These are phyloP conservation scores for Penstemon davidsonii DNA, from an alignment of 257 asterid species.

Conservation along the genomic window DNA sequence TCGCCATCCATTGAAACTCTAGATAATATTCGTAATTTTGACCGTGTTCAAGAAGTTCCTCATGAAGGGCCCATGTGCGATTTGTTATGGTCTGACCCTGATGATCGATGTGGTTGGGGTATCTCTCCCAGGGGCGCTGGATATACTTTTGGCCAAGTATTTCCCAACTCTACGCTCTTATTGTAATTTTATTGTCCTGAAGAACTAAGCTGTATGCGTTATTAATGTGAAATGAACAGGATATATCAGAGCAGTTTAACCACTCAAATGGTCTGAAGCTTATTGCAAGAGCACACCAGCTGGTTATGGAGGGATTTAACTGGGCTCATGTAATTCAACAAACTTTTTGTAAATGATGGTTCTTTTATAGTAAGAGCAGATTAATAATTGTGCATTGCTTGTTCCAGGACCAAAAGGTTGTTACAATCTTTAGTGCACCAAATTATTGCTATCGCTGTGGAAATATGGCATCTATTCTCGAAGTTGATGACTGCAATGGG, in stretches of 20 bases:
- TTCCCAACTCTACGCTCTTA: slow-evolving; percentile 15
- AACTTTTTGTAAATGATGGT: slow-evolving; percentile 9
- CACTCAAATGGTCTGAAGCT: slow-evolving; percentile 41
- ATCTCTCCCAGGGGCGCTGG: too few species aligned
- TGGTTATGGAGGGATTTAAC: slow-evolving; percentile 88
- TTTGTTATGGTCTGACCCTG: slow-evolving; percentile 61
- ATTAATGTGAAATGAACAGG: slow-evolving; percentile 47
- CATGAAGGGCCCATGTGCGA: slow-evolving; percentile 91
- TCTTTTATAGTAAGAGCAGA: not conserved
- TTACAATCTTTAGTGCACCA: slow-evolving; percentile 81
- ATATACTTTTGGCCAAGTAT: slow-evolving; percentile 19
- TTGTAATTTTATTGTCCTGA: slow-evolving; percentile 6
- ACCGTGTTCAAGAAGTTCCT: slow-evolving; percentile 90
- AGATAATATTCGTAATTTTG: slow-evolving; percentile 69
- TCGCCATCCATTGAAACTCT: slow-evolving; percentile 82
- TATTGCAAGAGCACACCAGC: slow-evolving; percentile 67
- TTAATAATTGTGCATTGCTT: slow-evolving; percentile 26
- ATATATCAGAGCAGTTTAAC: slow-evolving; percentile 82
- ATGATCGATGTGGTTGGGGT: too few species aligned
- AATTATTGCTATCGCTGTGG: slow-evolving; percentile 90
- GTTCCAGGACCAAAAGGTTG: slow-evolving; percentile 82
- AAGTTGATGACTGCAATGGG: slow-evolving; percentile 70
- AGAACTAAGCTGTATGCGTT: slow-evolving; percentile 4
- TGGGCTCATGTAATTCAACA: slow-evolving; percentile 70
- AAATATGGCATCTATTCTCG: slow-evolving; percentile 83